Conservation (phyloP, 148 eudicot genomes). For the Rhododendron ferrugineum region DNA sequence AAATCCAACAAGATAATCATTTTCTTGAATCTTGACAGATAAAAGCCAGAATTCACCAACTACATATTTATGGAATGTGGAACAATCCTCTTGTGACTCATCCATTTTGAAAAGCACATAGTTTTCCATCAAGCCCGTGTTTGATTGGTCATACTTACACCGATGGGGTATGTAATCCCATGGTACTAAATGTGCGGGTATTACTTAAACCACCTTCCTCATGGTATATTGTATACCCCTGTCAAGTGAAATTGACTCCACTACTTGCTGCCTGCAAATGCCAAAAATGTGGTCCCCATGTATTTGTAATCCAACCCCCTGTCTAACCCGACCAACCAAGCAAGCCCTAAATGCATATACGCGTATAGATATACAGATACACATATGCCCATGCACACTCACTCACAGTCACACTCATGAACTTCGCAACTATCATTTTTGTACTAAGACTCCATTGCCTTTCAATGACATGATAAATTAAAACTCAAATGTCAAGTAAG, state of each 20-base stretch:
- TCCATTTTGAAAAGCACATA: background rate
- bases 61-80: background rate
- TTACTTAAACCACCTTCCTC: background rate
- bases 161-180: background rate
- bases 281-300: background rate
- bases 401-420: background rate
- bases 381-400: too few species aligned
- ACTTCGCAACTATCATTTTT: background rate
- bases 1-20: background rate
- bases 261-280: background rate
- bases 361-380: background rate
- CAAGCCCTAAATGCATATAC: background rate
- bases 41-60: background rate
- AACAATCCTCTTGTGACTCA: background rate
- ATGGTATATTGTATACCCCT: background rate
- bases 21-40: background rate
- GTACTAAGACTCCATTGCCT: background rate
- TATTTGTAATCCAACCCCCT: background rate
- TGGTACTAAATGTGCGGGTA: background rate
- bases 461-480: background rate
- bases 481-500: background rate
- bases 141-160: background rate
- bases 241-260: background rate
- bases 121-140: background rate
- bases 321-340: background rate